Percentiles rank a stretch among this genome's conserved stretches.
phyloP scores from a whole-genome alignment of 345 rosid species.

The Salix koriyanagi region DNA sequence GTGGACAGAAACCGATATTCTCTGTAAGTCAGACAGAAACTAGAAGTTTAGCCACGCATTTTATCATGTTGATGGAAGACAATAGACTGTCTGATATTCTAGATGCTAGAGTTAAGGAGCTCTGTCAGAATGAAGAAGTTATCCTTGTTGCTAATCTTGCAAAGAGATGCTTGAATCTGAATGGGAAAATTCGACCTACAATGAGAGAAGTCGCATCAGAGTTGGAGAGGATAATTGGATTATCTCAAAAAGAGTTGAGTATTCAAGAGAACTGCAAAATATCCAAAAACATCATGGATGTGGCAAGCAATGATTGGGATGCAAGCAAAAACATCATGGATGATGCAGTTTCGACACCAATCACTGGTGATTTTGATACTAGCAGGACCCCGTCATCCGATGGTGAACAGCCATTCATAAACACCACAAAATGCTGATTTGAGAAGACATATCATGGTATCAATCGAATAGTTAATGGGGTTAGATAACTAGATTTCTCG shows the following conservation, averaged over 20 bases:
- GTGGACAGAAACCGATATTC: conserved; percentile 21
- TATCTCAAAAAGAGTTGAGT: neutral
- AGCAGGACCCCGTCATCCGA: neutral
- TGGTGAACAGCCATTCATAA: too few species aligned
- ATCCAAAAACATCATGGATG: neutral
- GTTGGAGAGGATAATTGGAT: conserved; percentile 4
- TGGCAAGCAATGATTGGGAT: neutral
- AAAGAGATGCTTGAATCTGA: conserved; percentile 1
- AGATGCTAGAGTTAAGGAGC: neutral
- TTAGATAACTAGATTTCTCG: too few species aligned
- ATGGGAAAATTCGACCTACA: conserved; percentile 5
- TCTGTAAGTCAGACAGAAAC: conserved; percentile 4
- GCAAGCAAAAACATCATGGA: neutral
- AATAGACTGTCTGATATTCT: neutral
- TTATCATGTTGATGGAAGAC: conserved; percentile 12
- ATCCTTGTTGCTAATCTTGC: conserved; percentile 8
- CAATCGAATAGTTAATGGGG: too few species aligned
- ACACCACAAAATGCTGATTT: neutral
- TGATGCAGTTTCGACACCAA: neutral
- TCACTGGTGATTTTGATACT: neutral
- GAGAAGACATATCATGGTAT: too few species aligned
- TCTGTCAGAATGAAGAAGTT: neutral
- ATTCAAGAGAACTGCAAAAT: neutral
- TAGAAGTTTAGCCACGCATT: conserved; percentile 15
- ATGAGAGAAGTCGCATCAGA: conserved; percentile 14